Evolutionary conservation across 768 basidiomycete genomes (phyloP), one percentile per base, ranked within the genome.

Genomic region (Podaxis carcinomalis): DNA sequence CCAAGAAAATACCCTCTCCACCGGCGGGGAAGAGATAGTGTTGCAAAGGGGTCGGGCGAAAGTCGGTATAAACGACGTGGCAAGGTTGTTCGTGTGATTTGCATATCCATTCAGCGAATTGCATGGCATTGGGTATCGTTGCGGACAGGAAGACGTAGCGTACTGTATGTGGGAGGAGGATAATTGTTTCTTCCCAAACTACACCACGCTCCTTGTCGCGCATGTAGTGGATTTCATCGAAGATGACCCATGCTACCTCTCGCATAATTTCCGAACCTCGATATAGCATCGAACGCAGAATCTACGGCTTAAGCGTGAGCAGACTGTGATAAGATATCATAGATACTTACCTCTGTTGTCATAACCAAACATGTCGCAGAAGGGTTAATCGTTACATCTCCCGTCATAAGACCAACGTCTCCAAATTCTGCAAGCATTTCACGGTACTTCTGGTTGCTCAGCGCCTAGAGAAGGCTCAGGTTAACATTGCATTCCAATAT

Each of bases 221-320:
- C 97, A 98, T 99, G 76, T 98, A 99, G 71, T 99, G 97, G 63
- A 99, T 97, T 76, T 99, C 97, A 71, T 99, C 97, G 73, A 98
- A 99, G 65, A 99, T 86, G 59, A 98, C 96, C 97, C 97, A 99
- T 1, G 95, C 95, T n/a, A 99, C 96, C 78, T 99, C 97, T 59
- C 97, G 92, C 91, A 98, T 95, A 66, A 99, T 90, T 77, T 99
- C 97, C 3, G 95, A 98, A 40, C 97, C 97, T 57, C 97, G 89
- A 70, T 99, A 99, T 27, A 99, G 78, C 96, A 99, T 99, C 4
- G 95, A 98, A 19, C 97, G 88, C 55, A 99, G 73, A 87, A 99
- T 98, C 95, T 98, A 64, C 27, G 36, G 21, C 42, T 49, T 32
- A 28, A 56, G 46, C 25, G 25, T 66, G 11, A 57, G 60, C 56